Base-by-base conservation (phyloP, 495 filamentous ascomycete species). In the Cudoniella acicularis region DNA sequence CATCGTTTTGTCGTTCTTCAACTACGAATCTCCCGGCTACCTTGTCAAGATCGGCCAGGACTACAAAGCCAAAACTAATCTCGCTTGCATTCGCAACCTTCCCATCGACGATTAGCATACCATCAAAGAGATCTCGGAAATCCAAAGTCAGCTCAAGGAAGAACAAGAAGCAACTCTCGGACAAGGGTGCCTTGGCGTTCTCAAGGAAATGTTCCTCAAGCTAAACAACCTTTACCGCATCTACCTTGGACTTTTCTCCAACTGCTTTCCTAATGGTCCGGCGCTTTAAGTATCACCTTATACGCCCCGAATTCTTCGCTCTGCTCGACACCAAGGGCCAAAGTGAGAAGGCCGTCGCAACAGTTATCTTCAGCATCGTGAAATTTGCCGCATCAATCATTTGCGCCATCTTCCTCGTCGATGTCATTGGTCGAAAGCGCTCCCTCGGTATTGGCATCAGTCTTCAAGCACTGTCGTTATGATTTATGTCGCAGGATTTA, bases 371-470 rank as follows among this genome's bases (percentile, higher is more conserved):
- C 53, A 87, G 87, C 36, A 77, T 91, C 58, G 72, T 88, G 66
- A 90, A 91, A 59, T 78, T 90, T 55, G 67, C 80, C 9, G 79
- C 86, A 0, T 79, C 86, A 17, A 62, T 89, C 22, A 46, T 82
- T 42, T 89, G 86, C 64, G 85, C 86, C 8, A 72, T 89, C 11
- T 88, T 90, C 76, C 75, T 91, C 17, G 83, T 91, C 61, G 87
- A 91, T 59, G 76, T 87, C 49, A 85, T 89, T 61, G 87, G 87
- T 4, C 85, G 87, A 45, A 87, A 88, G 69, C 83, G 87, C 26
- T 77, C 87, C 1, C 73, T 91, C 0, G 72, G 85, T 10, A 59
- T 84, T 0, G 87, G 88, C 3, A 89, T 89, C 52, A 70, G 73
- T 25, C 72, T 87, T 0, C 85, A 88, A 59, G 79, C 79, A 20